Base-by-base conservation (phyloP, 768 basidiomycete species). In the Multifurca ochricompacta region DNA sequence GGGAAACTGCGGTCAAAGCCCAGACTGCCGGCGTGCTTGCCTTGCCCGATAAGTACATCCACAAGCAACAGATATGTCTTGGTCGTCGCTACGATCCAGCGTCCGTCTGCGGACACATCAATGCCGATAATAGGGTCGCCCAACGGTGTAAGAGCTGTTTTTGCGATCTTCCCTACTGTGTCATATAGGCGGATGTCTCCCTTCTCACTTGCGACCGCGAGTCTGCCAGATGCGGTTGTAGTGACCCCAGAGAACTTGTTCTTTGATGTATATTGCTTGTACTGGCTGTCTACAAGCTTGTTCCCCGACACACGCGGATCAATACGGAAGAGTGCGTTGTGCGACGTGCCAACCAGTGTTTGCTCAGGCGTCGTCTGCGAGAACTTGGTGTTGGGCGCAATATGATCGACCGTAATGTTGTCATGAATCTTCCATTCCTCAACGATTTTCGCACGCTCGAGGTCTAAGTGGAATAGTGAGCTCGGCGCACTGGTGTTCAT, bases 401-500 rank as follows among this genome's bases (percentile, higher is more conserved):
- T 88, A 65, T 95, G 85, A 68, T 87, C 78, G 59, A 99, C 89
- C 14, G 77, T 74, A 59, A 98, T 75, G 64, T 86, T 76, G 32
- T 97, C 91, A 66, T 93, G 85, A n/a, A 99, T 83, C 67, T 92
- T 95, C 93, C 92, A 97, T 68, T 99, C 96, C 67, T 99, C 96
- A 19, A 98, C 91, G 27, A 99, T 83, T 70, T 96, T 95, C 39
- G 91, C 96, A 23, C 83, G 83, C 69, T 95, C 87, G 58, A 99
- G 80, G 71, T 99, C 96, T 79, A 98, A 82, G 59, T 76, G 82
- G 71, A 82, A 96, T 39, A 99, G 72, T 0, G 92, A 84, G 63
- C 91, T 81, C 3, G 86, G 83, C 35, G 91, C 81, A 35, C 70
- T 67, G 3, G 91, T 83, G 65, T 96, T 87, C 80, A 90, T 89